These are phyloP conservation scores for Microbotryum violaceum DNA, from an alignment of 1,284 basidiomycete genomes.

Conservation along the genomic window DNA sequence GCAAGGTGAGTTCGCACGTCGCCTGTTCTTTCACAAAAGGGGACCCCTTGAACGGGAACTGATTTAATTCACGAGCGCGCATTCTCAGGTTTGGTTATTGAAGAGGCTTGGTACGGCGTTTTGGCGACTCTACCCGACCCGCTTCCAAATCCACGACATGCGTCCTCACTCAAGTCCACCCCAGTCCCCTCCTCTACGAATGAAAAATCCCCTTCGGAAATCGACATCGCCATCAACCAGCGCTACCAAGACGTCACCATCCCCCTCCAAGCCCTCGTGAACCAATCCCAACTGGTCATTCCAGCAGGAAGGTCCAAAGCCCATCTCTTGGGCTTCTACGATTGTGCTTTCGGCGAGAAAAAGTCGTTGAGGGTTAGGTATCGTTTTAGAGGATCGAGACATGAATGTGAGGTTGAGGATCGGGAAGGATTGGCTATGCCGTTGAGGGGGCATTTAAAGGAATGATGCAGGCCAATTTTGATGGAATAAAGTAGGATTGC, in stretches of 20 bases:
- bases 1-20: slow-evolving; percentile 37
- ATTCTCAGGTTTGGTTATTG: slow-evolving; percentile 58
- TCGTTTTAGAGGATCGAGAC: slow-evolving; percentile 61
- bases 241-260: slow-evolving; percentile 56
- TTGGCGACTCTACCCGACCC: slow-evolving; percentile 12
- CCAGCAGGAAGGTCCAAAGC: slow-evolving; percentile 58
- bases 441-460: slow-evolving; percentile 45
- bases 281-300: slow-evolving; percentile 68
- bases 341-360: slow-evolving; percentile 51
- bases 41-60: slow-evolving; percentile 5
- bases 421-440: slow-evolving; percentile 63
- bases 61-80: no score
- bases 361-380: slow-evolving; percentile 68
- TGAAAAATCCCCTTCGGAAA: slow-evolving; percentile 49
- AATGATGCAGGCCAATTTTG: neutral
- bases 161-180: no score
- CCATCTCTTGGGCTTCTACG: slow-evolving; percentile 37
- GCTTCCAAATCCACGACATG: slow-evolving; percentile 23
- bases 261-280: slow-evolving; percentile 70
- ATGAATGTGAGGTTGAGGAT: slow-evolving; percentile 71
- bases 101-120: slow-evolving; percentile 60
- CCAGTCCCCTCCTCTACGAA: slow-evolving; percentile 36
- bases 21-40: slow-evolving; percentile 1
- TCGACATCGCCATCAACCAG: neutral
- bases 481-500: no score